phyloP scores from a whole-genome alignment of 2,329 filamentous ascomycete genomes.

The Pestalotiopsis sp. region DNA sequence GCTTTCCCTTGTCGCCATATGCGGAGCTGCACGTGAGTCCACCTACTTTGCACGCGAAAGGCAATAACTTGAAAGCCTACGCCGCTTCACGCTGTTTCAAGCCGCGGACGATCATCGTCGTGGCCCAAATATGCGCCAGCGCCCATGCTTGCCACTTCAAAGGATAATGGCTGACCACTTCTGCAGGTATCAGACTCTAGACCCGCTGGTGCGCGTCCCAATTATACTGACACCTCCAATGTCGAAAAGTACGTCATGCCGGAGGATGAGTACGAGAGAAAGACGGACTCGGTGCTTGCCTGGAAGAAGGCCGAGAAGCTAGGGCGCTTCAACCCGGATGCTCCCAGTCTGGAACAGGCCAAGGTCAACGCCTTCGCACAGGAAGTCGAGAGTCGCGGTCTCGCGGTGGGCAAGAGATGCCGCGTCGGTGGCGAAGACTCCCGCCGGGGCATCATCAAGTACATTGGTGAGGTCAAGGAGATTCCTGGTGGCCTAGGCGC shows the following conservation, averaged over 20 bases:
- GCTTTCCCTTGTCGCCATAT: slow-evolving; percentile 71
- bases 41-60: not conserved
- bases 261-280: slow-evolving; percentile 81
- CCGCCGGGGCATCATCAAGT: slow-evolving; percentile 69
- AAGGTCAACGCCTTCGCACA: slow-evolving; percentile 68
- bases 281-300: slow-evolving; percentile 84
- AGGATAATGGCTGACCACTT: slow-evolving; percentile 4
- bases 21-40: slow-evolving; percentile 77
- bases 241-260: slow-evolving; percentile 92
- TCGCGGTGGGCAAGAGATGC: slow-evolving; percentile 64
- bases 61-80: not conserved
- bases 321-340: slow-evolving; percentile 91
- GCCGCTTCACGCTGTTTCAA: not conserved
- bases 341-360: slow-evolving; percentile 72
- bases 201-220: slow-evolving; percentile 72
- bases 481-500: slow-evolving; percentile 65
- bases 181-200: slow-evolving; percentile 77
- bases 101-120: not conserved
- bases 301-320: slow-evolving; percentile 96
- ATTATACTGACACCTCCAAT: slow-evolving; percentile 78
- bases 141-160: not conserved
- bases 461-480: slow-evolving; percentile 73
- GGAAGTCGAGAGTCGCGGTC: slow-evolving; percentile 71
- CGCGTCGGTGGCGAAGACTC: slow-evolving; percentile 68
- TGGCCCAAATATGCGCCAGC: not conserved